Evolutionary conservation across 2,329 filamentous ascomycete species (phyloP).

Genomic region (Neocucurbitaria cava): DNA sequence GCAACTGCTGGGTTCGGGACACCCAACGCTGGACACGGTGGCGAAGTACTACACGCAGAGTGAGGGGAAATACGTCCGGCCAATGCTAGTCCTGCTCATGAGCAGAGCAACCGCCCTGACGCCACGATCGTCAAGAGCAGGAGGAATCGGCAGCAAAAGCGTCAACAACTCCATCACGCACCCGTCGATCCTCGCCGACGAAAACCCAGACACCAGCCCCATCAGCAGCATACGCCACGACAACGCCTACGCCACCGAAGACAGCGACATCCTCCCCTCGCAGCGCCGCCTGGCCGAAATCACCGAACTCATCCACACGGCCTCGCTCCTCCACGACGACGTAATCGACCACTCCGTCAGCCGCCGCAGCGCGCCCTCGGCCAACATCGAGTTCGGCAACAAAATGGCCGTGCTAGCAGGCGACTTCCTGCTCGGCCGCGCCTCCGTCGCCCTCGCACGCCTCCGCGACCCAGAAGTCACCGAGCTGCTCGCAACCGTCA

Average conservation of each 20-base stretch:
- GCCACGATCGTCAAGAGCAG: constrained; percentile 58
- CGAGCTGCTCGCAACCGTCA: constrained; percentile 92
- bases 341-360: constrained; percentile 93
- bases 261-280: constrained; percentile 82
- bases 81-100: constrained; percentile 95
- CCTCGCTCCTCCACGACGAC: constrained; percentile 95
- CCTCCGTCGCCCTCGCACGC: constrained; percentile 90
- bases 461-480: constrained; percentile 92
- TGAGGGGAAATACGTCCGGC: constrained; percentile 95
- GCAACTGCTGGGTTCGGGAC: constrained; percentile 89
- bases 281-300: constrained; percentile 95
- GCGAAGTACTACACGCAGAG: constrained; percentile 98
- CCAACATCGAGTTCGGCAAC: constrained; percentile 95
- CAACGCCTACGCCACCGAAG: constrained; percentile 53
- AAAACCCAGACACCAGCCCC: constrained; percentile 67
- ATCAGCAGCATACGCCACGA: constrained; percentile 61
- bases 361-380: constrained; percentile 82
- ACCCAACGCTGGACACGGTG: constrained; percentile 91
- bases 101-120: constrained; percentile 87
- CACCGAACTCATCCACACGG: constrained; percentile 95
- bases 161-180: constrained; percentile 69
- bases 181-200: constrained; percentile 72
- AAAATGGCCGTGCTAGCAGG: constrained; percentile 98
- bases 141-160: constrained; percentile 30
- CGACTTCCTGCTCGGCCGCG: constrained; percentile 92